Base-by-base conservation (phyloP, 768 basidiomycete species). In the Lentinula sp. region DNA sequence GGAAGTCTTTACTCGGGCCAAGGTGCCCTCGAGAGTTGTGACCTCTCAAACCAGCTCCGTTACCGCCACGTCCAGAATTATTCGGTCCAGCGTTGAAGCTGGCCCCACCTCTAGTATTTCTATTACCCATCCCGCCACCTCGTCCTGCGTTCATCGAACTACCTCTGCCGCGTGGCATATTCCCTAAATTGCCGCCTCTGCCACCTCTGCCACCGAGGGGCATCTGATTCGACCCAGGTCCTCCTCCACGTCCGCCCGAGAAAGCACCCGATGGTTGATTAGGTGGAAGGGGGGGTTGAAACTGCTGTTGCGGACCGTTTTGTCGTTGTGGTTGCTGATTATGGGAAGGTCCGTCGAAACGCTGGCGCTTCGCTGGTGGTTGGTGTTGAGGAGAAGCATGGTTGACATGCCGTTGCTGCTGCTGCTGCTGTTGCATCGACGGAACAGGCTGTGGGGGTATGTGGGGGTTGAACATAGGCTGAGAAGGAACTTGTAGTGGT, bases 331-430 rank as follows among this genome's bases (percentile, higher is more conserved):
- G 67, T 53, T 73, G 71, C 63, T 79, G 82, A 65, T 75, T 78
- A 60, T 80, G 80, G 63, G 76, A 82, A 1, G 90, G 90, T 4
- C 86, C 87, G 70, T 96, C 95, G 68, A 95, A 95, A 46, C 93
- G 84, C 66, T 88, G 93, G 57, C 95, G 80, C 72, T 97, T 97
- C 1, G 93, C 93, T 5, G 95, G 94, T 8, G 95, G 95, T n/a
- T 87, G 78, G 68, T 92, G 88, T 66, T 90, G 90, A 39, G 88
- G 87, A 9, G 88, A 83, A 0, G 84, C 76, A 64, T 91, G 89
- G 64, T 87, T 76, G 56, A 79, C 63, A 54, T 81, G 82, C 36
- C 79, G 82, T 60, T 69, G 71, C 59, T 76, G 81, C 55, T 77
- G 71, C 59, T 76, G 81, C 55, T 77, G 82, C 36, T 76, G 74